phyloP scores from a whole-genome alignment of 1,139 yeast genomes.

The Debaryomyces coudertii region DNA sequence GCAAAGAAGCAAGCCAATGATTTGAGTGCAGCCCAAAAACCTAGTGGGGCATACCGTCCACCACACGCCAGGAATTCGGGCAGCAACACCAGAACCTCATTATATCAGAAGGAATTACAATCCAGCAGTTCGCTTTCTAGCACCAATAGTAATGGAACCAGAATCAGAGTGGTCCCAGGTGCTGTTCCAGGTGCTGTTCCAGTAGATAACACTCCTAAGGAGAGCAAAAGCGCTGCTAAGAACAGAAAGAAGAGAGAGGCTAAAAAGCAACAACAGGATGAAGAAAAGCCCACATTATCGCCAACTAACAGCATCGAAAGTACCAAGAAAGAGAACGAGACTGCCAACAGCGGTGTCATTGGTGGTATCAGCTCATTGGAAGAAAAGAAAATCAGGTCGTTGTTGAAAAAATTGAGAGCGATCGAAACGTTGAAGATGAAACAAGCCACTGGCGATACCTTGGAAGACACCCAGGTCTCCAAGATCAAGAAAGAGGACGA shows the following conservation, averaged over 20 bases:
- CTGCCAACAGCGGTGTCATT: constrained; percentile 36
- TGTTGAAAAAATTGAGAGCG: constrained; percentile 91
- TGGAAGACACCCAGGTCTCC: constrained; percentile 90
- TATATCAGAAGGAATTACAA: constrained; percentile 60
- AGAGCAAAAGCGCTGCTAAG: constrained; percentile 68
- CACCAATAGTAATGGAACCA: constrained; percentile 24
- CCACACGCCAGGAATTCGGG: constrained; percentile 82
- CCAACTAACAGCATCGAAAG: constrained; percentile 23
- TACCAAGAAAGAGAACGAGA: constrained; percentile 21
- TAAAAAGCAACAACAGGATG: constrained; percentile 46
- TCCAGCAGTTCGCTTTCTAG: constrained; percentile 29
- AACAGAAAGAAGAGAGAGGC: constrained; percentile 81
- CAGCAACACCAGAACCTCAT: constrained; percentile 45
- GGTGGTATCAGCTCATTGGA: constrained; percentile 73
- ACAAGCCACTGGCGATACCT: constrained; percentile 78
- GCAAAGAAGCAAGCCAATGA: constrained; percentile 46
- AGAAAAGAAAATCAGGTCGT: constrained; percentile 88
- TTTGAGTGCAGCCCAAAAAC: constrained; percentile 50
- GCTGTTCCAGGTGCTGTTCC: constrained; percentile 34
- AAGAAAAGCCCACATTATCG: constrained; percentile 17
- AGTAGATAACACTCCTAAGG: constrained; percentile 38
- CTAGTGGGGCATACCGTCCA: constrained; percentile 90
- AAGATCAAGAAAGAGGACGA: constrained; percentile 86
- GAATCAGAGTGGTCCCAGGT: constrained; percentile 45
- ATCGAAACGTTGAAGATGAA: constrained; percentile 87